Evolutionary conservation across 768 basidiomycete genomes (phyloP).

Genomic region (Plicaturopsis crispa): DNA sequence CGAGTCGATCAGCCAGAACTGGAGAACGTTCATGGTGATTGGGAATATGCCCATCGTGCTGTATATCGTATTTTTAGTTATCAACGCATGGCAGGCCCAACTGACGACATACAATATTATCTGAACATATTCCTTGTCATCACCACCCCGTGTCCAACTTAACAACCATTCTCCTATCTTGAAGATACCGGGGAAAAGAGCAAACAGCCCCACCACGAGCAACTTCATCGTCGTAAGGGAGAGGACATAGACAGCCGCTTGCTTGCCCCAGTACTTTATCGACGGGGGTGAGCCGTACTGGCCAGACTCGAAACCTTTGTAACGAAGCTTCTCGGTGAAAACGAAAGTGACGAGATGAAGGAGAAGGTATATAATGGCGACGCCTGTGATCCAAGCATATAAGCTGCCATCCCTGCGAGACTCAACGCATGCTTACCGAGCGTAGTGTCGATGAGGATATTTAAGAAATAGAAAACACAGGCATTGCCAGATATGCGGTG

Average conservation of each 20-base stretch:
- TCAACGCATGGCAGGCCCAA: neutral
- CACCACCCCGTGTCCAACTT: slow-evolving; percentile 61
- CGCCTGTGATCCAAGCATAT: slow-evolving; percentile 44
- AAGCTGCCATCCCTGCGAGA: slow-evolving; percentile 1
- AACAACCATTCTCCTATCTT: slow-evolving; percentile 82
- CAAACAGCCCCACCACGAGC: slow-evolving; percentile 73
- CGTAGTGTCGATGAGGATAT: slow-evolving; percentile 88
- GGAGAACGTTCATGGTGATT: slow-evolving; percentile 79
- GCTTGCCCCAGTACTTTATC: slow-evolving; percentile 62
- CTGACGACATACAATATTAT: slow-evolving; percentile 71
- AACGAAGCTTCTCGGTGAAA: slow-evolving; percentile 52
- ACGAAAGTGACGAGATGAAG: slow-evolving; percentile 58
- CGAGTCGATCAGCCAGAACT: slow-evolving; percentile 94
- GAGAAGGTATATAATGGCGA: slow-evolving; percentile 72
- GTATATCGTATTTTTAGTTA: too few species aligned
- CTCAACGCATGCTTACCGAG: slow-evolving; percentile 48
- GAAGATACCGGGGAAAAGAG: slow-evolving; percentile 63
- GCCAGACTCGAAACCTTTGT: slow-evolving; percentile 80
- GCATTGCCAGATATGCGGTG: slow-evolving; percentile 69
- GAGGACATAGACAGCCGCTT: slow-evolving; percentile 76
- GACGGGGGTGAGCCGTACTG: slow-evolving; percentile 85
- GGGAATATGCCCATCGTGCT: slow-evolving; percentile 92
- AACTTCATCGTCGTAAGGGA: slow-evolving; percentile 85
- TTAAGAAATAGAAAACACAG: slow-evolving; percentile 88
- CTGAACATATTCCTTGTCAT: slow-evolving; percentile 51